These are phyloP conservation scores for Podospora bellae-mahoneyi DNA, from an alignment of 495 filamentous ascomycete species.

Conservation along the genomic window DNA sequence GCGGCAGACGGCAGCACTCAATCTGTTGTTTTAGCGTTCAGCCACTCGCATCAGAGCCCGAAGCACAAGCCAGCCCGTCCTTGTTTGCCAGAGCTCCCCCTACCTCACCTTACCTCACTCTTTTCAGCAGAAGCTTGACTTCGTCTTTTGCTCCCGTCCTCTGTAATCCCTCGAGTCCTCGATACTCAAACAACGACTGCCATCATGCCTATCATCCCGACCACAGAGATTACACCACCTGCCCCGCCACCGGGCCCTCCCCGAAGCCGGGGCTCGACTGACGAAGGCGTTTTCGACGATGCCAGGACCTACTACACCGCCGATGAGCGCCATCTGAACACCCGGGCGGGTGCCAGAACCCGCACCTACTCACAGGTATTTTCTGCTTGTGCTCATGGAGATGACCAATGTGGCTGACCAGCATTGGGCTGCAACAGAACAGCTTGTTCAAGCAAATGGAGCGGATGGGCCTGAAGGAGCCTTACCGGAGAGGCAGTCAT, in stretches of 20 bases:
- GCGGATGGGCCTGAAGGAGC: conserved; percentile 40
- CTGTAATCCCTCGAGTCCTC: background rate
- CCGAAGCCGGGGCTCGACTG: conserved; percentile 25
- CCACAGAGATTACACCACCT: conserved; percentile 12
- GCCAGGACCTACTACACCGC: conserved; percentile 49
- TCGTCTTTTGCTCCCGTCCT: background rate
- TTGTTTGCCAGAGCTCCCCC: background rate
- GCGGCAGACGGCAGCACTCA: background rate
- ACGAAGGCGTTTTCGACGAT: conserved; percentile 47
- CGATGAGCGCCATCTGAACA: conserved; percentile 43
- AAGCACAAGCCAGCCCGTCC: background rate
- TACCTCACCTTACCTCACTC: background rate
- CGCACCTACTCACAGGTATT: conserved; percentile 49
- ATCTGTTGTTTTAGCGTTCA: background rate
- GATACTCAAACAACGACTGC: background rate
- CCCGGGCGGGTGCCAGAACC: conserved; percentile 40
- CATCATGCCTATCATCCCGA: conserved; percentile 20
- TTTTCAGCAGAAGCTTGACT: background rate
- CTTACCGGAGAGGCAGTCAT: conserved; percentile 49
- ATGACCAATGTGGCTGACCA: conserved; percentile 20
- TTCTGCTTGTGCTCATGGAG: background rate
- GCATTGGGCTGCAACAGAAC: conserved; percentile 30
- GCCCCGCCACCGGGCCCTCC: conserved; percentile 8
- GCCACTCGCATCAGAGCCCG: background rate
- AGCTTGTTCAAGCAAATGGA: conserved; percentile 44